Base-by-base conservation (phyloP, 1,284 basidiomycete genomes). In the Leccinum laetum region DNA sequence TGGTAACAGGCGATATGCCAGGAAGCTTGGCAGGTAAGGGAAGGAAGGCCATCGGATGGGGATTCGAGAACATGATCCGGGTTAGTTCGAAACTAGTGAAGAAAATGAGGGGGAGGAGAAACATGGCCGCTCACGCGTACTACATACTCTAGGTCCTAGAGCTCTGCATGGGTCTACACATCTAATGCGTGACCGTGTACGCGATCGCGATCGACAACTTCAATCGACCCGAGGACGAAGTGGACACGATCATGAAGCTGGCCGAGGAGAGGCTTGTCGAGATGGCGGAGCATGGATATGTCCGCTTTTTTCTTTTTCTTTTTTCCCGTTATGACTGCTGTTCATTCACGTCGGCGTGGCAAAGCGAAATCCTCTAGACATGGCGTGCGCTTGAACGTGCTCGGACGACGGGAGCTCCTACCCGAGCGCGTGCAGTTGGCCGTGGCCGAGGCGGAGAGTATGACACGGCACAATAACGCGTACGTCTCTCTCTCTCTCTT, bases 151-250 rank as follows among this genome's bases (percentile, higher is more conserved):
- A 97, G 95, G 83, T 94, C 62, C 80, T 98, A 16, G 91, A 95
- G 75, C 83, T 96, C 57, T 95, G 96, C 71, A 79, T 96, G 29
- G 82, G 85, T 9, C 82, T 98, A 18, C 81, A 87, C 21, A 86
- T 98, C 60, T 84, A 82, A 63, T 94, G 92, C 67, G 95, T 99
- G 24, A 92, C 94, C 1, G 94, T 94, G 10, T 99, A 98, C 73
- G 95, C 96, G 4, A 99, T 99, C 78, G 89, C 96, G 1, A 97
- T 99, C 66, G 96, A 99, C 75, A 99, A 99, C 79, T 99, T 99
- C 80, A 93, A 93, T 69, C 85, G 98, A n/a, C 84, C 91, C 1
- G 81, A 86, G 62, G 88, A 90, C 7, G 98, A 99, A 77, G 95
- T 99, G 1, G 87, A 91, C 46, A 89, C 90, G 6, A 81, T 99